Conservation (phyloP, 2,329 filamentous ascomycete genomes). For the Colletotrichum chrysophilum region DNA sequence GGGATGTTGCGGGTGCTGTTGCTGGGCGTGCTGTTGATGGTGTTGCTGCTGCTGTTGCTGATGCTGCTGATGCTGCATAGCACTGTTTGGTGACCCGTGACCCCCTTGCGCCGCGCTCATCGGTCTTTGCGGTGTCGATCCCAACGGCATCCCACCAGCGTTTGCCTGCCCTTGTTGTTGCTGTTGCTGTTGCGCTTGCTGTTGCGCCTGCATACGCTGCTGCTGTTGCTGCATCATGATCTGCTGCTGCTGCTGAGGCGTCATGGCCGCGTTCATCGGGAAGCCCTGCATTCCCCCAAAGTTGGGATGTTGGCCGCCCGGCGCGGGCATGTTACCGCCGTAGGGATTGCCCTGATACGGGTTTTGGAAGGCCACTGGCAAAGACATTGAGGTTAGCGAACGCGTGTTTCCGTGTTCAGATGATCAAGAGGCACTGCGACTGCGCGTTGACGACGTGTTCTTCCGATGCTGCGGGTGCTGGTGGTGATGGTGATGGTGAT, state of each 20-base stretch:
- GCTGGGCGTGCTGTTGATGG: constrained; percentile 39
- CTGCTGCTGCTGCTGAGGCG: constrained; percentile 37
- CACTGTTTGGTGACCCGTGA: constrained; percentile 41
- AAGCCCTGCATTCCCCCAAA: constrained; percentile 57
- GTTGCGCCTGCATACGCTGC: constrained; percentile 34
- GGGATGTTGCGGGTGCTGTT: constrained; percentile 31
- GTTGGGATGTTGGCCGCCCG: constrained; percentile 55
- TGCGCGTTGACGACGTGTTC: background rate
- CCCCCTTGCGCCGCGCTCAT: constrained; percentile 26
- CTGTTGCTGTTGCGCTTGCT: constrained; percentile 38
- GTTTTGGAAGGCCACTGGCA: constrained; percentile 61
- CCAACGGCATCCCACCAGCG: constrained; percentile 19
- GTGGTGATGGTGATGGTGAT: background rate
- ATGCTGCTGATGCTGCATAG: constrained; percentile 31
- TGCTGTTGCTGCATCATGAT: constrained; percentile 32
- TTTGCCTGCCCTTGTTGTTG: constrained; percentile 36
- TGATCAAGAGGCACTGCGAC: constrained; percentile 14
- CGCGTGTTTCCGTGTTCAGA: constrained; percentile 23
- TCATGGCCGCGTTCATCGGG: constrained; percentile 60
- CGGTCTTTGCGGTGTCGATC: constrained; percentile 36
- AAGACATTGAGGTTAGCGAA: constrained; percentile 33
- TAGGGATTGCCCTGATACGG: constrained; percentile 65
- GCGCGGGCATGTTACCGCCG: constrained; percentile 55
- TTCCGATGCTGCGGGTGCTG: background rate
- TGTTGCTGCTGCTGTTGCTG: constrained; percentile 34